These are phyloP conservation scores for Arthrobotrys pseudoclavata DNA, from an alignment of 2,329 filamentous ascomycete genomes.

Conservation along the genomic window DNA sequence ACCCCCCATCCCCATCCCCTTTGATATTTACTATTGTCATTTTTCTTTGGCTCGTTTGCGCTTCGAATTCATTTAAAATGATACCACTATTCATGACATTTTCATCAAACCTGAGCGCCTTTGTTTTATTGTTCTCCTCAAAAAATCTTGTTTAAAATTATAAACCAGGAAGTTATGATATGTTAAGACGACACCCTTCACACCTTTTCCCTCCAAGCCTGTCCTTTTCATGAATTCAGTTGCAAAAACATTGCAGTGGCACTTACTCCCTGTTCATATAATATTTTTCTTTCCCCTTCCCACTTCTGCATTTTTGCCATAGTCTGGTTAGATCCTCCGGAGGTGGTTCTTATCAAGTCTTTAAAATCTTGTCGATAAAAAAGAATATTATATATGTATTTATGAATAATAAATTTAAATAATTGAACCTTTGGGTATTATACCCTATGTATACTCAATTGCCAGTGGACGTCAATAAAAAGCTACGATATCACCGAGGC, in stretches of 20 bases:
- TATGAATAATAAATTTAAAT: not conserved
- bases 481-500: too few relatives aligned
- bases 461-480: too few relatives aligned
- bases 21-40: not conserved
- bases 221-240: not conserved
- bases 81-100: constrained; percentile 16
- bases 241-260: not conserved
- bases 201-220: not conserved
- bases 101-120: constrained; percentile 7
- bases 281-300: constrained; percentile 3
- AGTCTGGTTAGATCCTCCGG: not conserved
- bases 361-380: constrained; percentile 12
- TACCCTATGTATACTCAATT: too few relatives aligned
- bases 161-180: not conserved
- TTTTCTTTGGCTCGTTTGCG: not conserved
- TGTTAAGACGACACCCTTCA: constrained; percentile 3
- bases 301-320: not conserved
- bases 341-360: not conserved
- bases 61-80: constrained; percentile 15
- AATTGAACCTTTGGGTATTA: not conserved
- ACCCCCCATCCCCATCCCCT: not conserved
- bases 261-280: constrained; percentile 5
- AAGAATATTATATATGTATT: constrained; percentile 4
- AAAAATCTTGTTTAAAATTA: constrained; percentile 6
- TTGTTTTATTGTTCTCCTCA: not conserved